Conservation (phyloP, 2,329 filamentous ascomycete genomes). For the Penicillium sp. region DNA sequence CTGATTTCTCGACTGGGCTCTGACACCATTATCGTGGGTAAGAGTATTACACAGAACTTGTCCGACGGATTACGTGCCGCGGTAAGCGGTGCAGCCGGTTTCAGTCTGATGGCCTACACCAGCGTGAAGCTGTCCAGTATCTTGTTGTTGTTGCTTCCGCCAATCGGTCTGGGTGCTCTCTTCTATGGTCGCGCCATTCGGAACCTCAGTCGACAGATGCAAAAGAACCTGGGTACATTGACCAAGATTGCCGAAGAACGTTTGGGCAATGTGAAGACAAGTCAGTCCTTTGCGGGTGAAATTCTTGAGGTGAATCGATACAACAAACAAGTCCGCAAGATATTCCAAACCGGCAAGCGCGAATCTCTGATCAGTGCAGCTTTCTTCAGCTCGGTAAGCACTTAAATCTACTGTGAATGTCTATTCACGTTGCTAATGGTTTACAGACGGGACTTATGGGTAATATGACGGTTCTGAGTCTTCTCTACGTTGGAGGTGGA, state of each 20-base stretch:
- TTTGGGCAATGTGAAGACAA: constrained; percentile 94
- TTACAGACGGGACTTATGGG: constrained; percentile 82
- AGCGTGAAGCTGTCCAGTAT: constrained; percentile 87
- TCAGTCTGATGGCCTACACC: constrained; percentile 93
- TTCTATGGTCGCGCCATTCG: constrained; percentile 88
- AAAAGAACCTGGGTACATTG: constrained; percentile 86
- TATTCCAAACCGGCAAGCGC: constrained; percentile 81
- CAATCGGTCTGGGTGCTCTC: constrained; percentile 85
- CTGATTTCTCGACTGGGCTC: constrained; percentile 92
- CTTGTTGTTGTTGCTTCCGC: constrained; percentile 82
- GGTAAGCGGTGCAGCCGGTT: constrained; percentile 86
- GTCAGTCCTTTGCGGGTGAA: constrained; percentile 93
- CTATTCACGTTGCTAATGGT: constrained; percentile 12
- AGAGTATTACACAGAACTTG: constrained; percentile 96
- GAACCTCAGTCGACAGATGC: constrained; percentile 86
- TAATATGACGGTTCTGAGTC: constrained; percentile 90
- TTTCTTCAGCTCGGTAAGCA: constrained; percentile 69
- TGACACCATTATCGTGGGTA: constrained; percentile 96
- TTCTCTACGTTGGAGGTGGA: constrained; percentile 85
- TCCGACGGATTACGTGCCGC: constrained; percentile 91
- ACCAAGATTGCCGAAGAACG: constrained; percentile 98
- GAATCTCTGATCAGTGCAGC: constrained; percentile 87
- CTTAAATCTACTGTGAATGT: neutral
- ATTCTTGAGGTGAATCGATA: constrained; percentile 87
- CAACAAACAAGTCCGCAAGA: constrained; percentile 86